Conservation (phyloP, 202 grass and related monocot species). For the Eragrostis tef region DNA sequence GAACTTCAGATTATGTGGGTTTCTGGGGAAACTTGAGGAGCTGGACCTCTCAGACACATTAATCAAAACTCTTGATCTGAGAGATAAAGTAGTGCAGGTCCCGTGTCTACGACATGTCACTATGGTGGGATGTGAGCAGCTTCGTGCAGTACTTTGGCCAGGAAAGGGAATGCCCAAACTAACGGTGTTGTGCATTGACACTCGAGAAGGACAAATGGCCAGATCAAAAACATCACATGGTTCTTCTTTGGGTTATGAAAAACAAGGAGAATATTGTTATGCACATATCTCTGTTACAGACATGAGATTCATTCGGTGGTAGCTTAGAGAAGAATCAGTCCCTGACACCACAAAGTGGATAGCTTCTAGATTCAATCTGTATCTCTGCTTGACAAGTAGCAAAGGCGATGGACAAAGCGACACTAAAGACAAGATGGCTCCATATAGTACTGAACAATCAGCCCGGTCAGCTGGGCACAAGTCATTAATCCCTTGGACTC, state of each 20-base stretch:
- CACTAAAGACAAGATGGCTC: too few relatives aligned
- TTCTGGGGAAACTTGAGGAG: background rate
- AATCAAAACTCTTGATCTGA: background rate
- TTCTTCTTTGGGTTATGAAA: too few relatives aligned
- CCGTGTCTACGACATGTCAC: background rate
- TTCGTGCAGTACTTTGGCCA: conserved; percentile 9
- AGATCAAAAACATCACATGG: too few relatives aligned
- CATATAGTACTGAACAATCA: too few relatives aligned
- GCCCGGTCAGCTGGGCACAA: too few relatives aligned
- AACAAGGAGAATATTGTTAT: too few relatives aligned
- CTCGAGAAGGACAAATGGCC: background rate
- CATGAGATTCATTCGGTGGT: conserved; percentile 8
- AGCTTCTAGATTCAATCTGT: too few relatives aligned
- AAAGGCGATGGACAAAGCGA: too few relatives aligned
- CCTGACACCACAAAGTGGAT: too few relatives aligned
- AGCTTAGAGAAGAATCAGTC: too few relatives aligned
- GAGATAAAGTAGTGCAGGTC: background rate
- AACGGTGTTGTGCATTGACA: background rate
- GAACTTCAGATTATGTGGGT: background rate
- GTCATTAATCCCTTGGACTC: background rate
- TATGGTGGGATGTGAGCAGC: background rate
- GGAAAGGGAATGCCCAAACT: background rate
- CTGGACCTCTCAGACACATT: background rate
- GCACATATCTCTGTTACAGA: background rate
- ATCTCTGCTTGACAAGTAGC: too few relatives aligned